These are phyloP conservation scores for Pichia thaimueangensis DNA, from an alignment of 805 yeast genomes.

Conservation along the genomic window DNA sequence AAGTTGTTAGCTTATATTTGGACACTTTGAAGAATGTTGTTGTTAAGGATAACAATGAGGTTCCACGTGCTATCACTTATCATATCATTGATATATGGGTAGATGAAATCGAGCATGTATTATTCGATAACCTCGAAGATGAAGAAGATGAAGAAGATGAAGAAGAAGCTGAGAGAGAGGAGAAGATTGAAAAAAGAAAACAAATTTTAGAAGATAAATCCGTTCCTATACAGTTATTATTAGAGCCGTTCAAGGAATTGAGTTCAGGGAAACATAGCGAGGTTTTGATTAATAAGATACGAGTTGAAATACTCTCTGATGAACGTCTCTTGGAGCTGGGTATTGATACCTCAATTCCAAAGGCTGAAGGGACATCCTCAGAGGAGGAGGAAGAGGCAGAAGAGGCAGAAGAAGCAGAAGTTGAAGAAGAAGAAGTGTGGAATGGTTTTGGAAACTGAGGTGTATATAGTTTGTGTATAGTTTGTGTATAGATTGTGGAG, in stretches of 20 bases:
- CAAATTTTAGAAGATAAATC: constrained; percentile 16
- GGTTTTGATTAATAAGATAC: constrained; percentile 57
- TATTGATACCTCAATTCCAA: constrained; percentile 28
- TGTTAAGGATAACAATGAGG: constrained; percentile 50
- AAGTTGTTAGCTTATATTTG: constrained; percentile 40
- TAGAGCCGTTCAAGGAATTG: constrained; percentile 56
- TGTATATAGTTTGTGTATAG: no score
- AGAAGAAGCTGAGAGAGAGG: constrained; percentile 17
- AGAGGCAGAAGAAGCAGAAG: constrained; percentile 28
- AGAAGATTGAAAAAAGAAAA: constrained; percentile 16
- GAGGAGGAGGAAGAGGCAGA: constrained; percentile 19
- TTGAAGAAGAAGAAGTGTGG: constrained; percentile 17
- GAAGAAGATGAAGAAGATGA: constrained; percentile 42
- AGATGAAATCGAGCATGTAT: constrained; percentile 73
- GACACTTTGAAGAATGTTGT: constrained; percentile 26
- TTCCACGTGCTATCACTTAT: constrained; percentile 72
- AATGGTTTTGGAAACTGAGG: constrained; percentile 18
- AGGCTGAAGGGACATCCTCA: constrained; percentile 17
- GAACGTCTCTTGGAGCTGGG: constrained; percentile 62
- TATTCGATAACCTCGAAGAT: constrained; percentile 43
- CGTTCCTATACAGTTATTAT: constrained; percentile 48
- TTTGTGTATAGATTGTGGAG: no score
- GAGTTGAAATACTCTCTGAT: constrained; percentile 62
- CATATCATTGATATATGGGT: constrained; percentile 79
- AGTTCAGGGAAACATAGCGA: constrained; percentile 45